Percentiles rank a stretch among this genome's conserved stretches.
Evolutionary conservation across 2,329 filamentous ascomycete species (phyloP).

Genomic region (Trichoderma aggressivum): DNA sequence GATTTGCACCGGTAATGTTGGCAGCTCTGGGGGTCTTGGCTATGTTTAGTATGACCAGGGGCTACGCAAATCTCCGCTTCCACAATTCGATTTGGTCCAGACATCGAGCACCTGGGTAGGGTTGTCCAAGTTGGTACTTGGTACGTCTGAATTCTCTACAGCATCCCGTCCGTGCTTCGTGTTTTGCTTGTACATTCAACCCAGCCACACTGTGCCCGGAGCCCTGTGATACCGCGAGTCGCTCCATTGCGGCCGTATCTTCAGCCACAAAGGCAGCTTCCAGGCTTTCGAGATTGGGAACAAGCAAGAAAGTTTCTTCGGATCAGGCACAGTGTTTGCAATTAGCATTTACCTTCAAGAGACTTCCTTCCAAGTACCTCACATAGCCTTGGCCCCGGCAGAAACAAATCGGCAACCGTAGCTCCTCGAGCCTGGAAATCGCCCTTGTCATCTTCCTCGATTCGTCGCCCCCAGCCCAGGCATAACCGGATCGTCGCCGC

Average conservation of each 20-base stretch:
- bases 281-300: background rate
- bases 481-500: background rate
- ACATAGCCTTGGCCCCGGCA: background rate
- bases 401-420: background rate
- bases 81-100: background rate
- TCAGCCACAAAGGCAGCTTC: background rate
- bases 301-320: background rate
- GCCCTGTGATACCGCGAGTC: conserved; percentile 8
- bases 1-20: conserved; percentile 11
- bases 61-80: conserved; percentile 17
- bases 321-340: background rate
- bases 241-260: background rate
- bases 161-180: conserved; percentile 3
- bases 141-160: background rate
- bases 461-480: background rate
- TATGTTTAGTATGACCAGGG: conserved; percentile 9
- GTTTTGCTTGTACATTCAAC: conserved; percentile 5
- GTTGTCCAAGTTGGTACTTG: conserved; percentile 4
- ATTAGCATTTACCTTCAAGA: background rate
- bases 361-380: background rate
- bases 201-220: conserved; percentile 3
- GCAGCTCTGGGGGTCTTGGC: conserved; percentile 12
- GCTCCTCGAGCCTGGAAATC: background rate
- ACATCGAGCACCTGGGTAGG: background rate
- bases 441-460: background rate